Evolutionary conservation across 768 basidiomycete species (phyloP).

Genomic region (Tremella mesenterica): DNA sequence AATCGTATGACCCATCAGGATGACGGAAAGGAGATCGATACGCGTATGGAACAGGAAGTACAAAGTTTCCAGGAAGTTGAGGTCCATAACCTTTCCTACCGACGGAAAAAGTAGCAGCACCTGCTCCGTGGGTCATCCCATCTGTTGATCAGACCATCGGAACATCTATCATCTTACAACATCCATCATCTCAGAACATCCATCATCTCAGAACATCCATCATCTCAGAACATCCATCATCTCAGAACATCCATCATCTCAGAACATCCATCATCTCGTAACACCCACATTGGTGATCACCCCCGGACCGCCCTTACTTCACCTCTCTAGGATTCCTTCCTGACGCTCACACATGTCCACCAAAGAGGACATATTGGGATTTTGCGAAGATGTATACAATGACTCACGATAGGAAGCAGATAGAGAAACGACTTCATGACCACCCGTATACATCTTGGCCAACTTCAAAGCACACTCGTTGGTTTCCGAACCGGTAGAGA

Average conservation of each 20-base stretch:
- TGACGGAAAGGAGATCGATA: constrained; percentile 22
- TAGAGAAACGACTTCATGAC: constrained; percentile 25
- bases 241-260: no score
- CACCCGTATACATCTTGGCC: constrained; percentile 32
- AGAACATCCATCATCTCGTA: no score
- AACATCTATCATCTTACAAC: no score
- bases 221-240: no score
- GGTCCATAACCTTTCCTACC: constrained; percentile 15
- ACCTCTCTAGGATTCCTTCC: no score
- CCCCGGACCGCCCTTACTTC: no score
- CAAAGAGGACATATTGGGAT: neutral
- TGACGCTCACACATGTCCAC: neutral
- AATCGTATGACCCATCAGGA: constrained; percentile 27
- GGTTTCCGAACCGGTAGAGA: constrained; percentile 27
- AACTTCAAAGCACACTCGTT: constrained; percentile 29
- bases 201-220: no score
- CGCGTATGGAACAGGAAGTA: constrained; percentile 22
- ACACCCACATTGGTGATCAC: no score
- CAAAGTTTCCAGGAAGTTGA: constrained; percentile 11
- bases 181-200: no score
- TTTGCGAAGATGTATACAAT: no score
- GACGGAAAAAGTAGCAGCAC: constrained; percentile 13
- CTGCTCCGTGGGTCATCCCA: constrained; percentile 15
- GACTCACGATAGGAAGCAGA: constrained; percentile 22
- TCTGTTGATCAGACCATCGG: no score